Evolutionary conservation across 805 yeast species (phyloP), one percentile per base, ranked within the genome.

Genomic region (Ogataea methanolica): DNA sequence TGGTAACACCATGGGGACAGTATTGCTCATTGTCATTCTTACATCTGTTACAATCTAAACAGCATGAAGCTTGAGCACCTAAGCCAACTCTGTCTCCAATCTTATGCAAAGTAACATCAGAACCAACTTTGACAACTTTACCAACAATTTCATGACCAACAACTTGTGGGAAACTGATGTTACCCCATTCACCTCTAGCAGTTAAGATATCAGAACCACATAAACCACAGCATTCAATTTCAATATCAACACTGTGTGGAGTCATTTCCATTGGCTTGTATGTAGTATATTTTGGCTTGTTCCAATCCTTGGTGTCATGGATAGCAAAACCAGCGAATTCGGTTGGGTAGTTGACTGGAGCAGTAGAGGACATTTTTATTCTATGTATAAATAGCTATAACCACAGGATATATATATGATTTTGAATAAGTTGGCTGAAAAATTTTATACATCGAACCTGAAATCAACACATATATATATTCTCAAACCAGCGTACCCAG

Each of bases 191-290:
- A 52, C 78, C 82, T 46, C 66, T 64, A 39, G 78, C 71, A 26
- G 77, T 71, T 65, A 76, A 76, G 39, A 78, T 60, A 57, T 83
- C 88, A 33, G 81, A 74, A 17, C 88, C 90, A 68, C 90, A 83
- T 11, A 83, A 70, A 57, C 86, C 86, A 65, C 85, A 80, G 49
- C 78, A 75, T 53, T 77, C 80, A 43, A 78, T 74, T 60, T 79
- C 78, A 39, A 81, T 70, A 52, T 79, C 83, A 38, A 82, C 72
- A 54, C 81, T 86, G 21, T 63, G 46, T 54, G 56, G 62, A 16
- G 63, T 71, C 43, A 76, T 69, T 17, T 57, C 49, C 63, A 79
- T 80, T 52, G 81, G 82, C 52, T 68, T 67, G 59, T 65, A 80
- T 6, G 73, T 61, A 43, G 75, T 73, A 53, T 73, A 69, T 58